phyloP scores from a whole-genome alignment of 805 yeast species.

The Ascoidea asiatica region DNA sequence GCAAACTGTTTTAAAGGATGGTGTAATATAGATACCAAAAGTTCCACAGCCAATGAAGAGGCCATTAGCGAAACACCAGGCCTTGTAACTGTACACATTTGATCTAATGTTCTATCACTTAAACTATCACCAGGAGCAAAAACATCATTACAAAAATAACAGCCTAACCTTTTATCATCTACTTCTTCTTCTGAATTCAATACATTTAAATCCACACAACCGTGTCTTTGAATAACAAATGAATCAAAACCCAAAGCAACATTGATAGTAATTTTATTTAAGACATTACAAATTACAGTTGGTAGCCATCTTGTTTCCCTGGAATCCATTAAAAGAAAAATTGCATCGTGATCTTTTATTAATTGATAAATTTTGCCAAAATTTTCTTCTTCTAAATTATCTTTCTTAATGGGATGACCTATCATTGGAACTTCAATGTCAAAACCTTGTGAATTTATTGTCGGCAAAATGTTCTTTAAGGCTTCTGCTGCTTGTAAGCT shows the following conservation, averaged over 20 bases:
- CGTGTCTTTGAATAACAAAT: constrained; percentile 90
- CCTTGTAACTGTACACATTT: constrained; percentile 97
- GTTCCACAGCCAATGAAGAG: constrained; percentile 74
- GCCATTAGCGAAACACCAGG: constrained; percentile 93
- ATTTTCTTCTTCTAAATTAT: constrained; percentile 31
- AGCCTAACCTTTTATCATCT: constrained; percentile 49
- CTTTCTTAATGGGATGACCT: constrained; percentile 71
- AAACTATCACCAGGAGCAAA: constrained; percentile 86
- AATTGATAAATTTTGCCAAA: constrained; percentile 39
- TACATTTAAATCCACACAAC: constrained; percentile 22
- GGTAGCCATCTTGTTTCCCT: constrained; percentile 98
- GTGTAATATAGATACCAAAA: constrained; percentile 63
- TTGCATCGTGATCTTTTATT: constrained; percentile 55
- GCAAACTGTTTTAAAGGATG: constrained; percentile 39
- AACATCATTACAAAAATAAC: constrained; percentile 93
- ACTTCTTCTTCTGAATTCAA: not conserved
- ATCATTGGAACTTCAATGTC: constrained; percentile 85
- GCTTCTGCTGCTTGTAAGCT: constrained; percentile 69
- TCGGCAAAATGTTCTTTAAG: constrained; percentile 64
- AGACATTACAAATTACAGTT: constrained; percentile 59
- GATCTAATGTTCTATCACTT: constrained; percentile 83
- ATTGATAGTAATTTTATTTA: constrained; percentile 65
- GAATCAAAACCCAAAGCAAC: constrained; percentile 95
- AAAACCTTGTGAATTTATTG: constrained; percentile 50
- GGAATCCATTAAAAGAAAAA: constrained; percentile 82